A percentile compares a stretch with the other conserved stretches of the same genome.
These are phyloP conservation scores for Leishmania tarentolae DNA, from an alignment of 208 protist species.

Conservation along the genomic window DNA sequence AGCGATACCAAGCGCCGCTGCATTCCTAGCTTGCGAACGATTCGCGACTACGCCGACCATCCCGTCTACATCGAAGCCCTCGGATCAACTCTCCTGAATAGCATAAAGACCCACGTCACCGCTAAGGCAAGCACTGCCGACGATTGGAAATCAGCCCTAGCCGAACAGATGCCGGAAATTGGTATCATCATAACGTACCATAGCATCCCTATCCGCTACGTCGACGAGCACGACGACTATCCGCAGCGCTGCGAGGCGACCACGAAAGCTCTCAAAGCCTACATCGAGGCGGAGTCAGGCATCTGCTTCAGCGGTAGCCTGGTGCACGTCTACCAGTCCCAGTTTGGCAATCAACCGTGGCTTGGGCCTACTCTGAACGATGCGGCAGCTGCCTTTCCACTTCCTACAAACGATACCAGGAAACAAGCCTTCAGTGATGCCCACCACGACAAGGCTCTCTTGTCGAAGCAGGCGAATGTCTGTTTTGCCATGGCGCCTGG, in stretches of 20 bases:
- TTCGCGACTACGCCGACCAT: conserved; percentile 48
- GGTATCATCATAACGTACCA: conserved; percentile 54
- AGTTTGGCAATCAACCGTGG: conserved; percentile 52
- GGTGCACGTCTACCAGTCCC: conserved; percentile 51
- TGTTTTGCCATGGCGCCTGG: conserved; percentile 42
- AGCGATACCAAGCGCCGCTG: conserved; percentile 21
- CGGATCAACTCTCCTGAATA: conserved; percentile 11
- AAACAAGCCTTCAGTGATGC: conserved; percentile 21
- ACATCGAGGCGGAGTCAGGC: conserved; percentile 13
- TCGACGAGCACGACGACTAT: conserved; percentile 40
- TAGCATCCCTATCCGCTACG: conserved; percentile 43
- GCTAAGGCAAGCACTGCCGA: neutral
- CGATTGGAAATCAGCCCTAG: conserved; percentile 10
- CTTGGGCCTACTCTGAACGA: conserved; percentile 40
- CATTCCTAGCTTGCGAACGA: conserved; percentile 40
- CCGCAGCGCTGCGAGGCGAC: conserved; percentile 33
- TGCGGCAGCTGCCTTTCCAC: conserved; percentile 23
- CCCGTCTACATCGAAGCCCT: conserved; percentile 46
- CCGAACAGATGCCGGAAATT: conserved; percentile 4
- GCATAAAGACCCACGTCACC: conserved; percentile 18
- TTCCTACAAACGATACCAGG: neutral
- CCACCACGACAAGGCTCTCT: conserved; percentile 8
- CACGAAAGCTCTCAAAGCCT: conserved; percentile 15
- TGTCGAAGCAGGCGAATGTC: conserved; percentile 11
- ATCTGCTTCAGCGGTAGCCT: conserved; percentile 17